Evolutionary conservation across 1,139 yeast species (phyloP).

Genomic region (Lodderomyces beijingensis): DNA sequence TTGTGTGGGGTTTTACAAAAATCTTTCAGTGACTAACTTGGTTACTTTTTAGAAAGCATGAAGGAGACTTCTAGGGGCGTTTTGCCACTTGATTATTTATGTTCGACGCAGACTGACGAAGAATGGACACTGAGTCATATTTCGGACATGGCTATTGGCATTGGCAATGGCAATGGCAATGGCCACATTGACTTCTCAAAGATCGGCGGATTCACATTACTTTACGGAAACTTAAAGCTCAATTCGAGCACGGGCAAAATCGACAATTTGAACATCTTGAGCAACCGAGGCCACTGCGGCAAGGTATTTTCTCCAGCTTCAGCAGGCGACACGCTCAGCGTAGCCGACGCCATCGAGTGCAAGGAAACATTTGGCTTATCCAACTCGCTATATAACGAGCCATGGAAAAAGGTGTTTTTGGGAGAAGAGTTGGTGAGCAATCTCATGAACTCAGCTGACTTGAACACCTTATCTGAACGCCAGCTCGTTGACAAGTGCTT

Average conservation of each 20-base stretch:
- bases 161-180: constrained; percentile 20
- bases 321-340: background rate
- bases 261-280: constrained; percentile 43
- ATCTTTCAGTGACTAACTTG: too few relatives aligned
- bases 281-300: constrained; percentile 47
- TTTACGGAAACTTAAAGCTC: constrained; percentile 57
- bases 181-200: constrained; percentile 29
- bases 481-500: constrained; percentile 50
- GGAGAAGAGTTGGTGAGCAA: constrained; percentile 47
- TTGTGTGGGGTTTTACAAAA: too few relatives aligned
- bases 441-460: constrained; percentile 27
- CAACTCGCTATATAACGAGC: constrained; percentile 56
- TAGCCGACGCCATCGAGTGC: constrained; percentile 11
- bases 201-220: constrained; percentile 81
- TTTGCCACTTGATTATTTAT: constrained; percentile 57
- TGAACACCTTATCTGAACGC: constrained; percentile 26
- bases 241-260: constrained; percentile 21
- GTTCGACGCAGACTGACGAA: constrained; percentile 31
- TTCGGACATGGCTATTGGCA: constrained; percentile 28
- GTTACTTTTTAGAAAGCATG: constrained; percentile 18
- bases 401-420: constrained; percentile 67
- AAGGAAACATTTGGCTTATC: constrained; percentile 51
- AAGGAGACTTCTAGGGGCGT: constrained; percentile 67
- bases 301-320: constrained; percentile 22
- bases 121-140: too few relatives aligned